Base-by-base conservation (phyloP, 1,139 yeast species). In the Debaryomycetaceae sp. region DNA sequence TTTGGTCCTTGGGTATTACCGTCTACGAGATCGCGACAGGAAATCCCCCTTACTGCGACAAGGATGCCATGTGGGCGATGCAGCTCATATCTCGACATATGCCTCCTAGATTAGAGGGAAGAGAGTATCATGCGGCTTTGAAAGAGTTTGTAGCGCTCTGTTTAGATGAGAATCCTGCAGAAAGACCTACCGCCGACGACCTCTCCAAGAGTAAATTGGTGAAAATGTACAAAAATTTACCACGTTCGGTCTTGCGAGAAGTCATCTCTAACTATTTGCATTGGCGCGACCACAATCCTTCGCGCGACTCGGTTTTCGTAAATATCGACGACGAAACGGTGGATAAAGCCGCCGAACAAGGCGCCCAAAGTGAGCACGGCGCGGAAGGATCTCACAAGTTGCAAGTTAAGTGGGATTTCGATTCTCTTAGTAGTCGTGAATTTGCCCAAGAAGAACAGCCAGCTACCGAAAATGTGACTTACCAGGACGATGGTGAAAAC, bases 11-110 rank as follows among this genome's bases (percentile, higher is more conserved):
- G 30, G 99, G 99, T 13, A 83, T 92, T 33, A 90, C 98, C 0
- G 65, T 86, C 6, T 92, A 77, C 54, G 99, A 92, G 54, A 78
- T 90, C 35, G 93, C 95, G 11, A 87, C 97, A 0, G 98, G 98
- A 0, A 85, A 85, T 43, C 99, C 99, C 2, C 99, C 99, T 1
- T 87, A 86, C 47, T 77, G 95, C 42, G 97, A 90, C 39, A 85
- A 83, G 43, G 98, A 90, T 45, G 95, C 95, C 1, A 67, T 81
- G 62, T 70, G 95, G 58, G 98, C 96, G 1, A 82, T 92, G 83
- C 90, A 85, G 49, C 59, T 90, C 52, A 87, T 92, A 34, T 83
- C 95, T 1, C 82, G 87, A 39, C 83, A 82, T 43, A 83, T 87
- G 29, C 98, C 98, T 4, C 95, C 98, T 3, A 65, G 98, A 36